Conservation (phyloP, 768 basidiomycete species). For the Rhizopogon vulgaris region DNA sequence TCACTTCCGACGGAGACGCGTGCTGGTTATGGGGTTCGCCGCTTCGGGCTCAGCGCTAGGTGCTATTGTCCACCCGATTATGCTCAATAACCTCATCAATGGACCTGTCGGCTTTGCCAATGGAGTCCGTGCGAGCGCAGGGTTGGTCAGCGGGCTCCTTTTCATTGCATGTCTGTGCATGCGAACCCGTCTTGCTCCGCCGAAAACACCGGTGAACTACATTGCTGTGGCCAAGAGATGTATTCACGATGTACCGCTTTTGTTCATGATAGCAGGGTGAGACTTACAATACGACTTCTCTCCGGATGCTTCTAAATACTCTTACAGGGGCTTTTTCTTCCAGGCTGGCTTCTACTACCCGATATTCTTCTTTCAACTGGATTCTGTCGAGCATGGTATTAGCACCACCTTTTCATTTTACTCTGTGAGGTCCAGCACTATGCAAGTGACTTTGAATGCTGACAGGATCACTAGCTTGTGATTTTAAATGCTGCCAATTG, state of each 20-base stretch:
- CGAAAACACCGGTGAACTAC: conserved; percentile 9
- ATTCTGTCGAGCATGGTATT: conserved; percentile 42
- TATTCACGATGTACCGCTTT: background rate
- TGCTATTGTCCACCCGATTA: conserved; percentile 46
- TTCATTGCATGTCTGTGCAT: conserved; percentile 27
- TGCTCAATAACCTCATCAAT: conserved; percentile 42
- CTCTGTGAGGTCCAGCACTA: conserved; percentile 28
- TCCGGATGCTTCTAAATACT: background rate
- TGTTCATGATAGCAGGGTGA: background rate
- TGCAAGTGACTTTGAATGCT: conserved; percentile 25
- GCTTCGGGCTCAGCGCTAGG: conserved; percentile 46
- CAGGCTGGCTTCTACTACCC: conserved; percentile 40
- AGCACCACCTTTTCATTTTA: conserved; percentile 46
- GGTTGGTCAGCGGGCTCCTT: conserved; percentile 26
- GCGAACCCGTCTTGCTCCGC: conserved; percentile 26
- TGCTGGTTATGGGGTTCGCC: conserved; percentile 43
- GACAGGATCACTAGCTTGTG: conserved; percentile 14
- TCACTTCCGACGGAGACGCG: conserved; percentile 37
- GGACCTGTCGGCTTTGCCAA: conserved; percentile 34
- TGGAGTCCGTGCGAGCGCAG: conserved; percentile 28
- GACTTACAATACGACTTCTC: background rate
- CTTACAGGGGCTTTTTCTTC: conserved; percentile 17
- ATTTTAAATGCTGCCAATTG: conserved; percentile 46
- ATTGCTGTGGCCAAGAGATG: background rate
- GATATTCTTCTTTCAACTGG: conserved; percentile 51